These are phyloP conservation scores for Syzygium oleosum DNA, from an alignment of 345 rosid species.

Conservation along the genomic window DNA sequence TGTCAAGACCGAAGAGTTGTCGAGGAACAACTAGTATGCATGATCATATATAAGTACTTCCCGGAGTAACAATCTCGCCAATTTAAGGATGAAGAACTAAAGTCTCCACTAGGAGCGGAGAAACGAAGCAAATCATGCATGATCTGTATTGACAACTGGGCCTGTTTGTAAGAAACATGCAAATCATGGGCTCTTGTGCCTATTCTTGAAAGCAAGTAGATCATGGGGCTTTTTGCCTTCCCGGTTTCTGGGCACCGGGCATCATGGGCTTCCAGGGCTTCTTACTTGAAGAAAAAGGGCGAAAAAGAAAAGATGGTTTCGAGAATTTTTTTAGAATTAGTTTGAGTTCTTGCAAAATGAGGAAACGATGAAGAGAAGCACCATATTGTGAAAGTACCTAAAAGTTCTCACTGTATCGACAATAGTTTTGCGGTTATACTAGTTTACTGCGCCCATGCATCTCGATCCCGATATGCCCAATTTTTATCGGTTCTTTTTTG, in stretches of 20 bases:
- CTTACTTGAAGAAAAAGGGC: neutral
- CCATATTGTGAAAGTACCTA: too few relatives aligned
- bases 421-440: neutral
- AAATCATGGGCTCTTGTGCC: neutral
- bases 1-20: neutral
- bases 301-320: neutral
- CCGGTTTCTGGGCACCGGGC: neutral
- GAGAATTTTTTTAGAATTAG: neutral
- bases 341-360: neutral
- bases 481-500: rapidly evolving
- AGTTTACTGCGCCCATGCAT: neutral
- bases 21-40: neutral
- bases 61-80: too few relatives aligned
- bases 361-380: too few relatives aligned
- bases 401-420: neutral
- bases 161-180: neutral
- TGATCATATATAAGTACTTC: neutral
- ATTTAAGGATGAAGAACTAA: neutral
- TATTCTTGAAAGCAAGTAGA: neutral
- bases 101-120: neutral
- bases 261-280: neutral
- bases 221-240: neutral
- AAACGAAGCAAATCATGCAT: neutral
- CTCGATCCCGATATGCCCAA: rapidly evolving
- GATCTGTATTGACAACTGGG: neutral